Base-by-base conservation (phyloP, 306 rosid genomes). In the Herpetospermum pedunculosum region DNA sequence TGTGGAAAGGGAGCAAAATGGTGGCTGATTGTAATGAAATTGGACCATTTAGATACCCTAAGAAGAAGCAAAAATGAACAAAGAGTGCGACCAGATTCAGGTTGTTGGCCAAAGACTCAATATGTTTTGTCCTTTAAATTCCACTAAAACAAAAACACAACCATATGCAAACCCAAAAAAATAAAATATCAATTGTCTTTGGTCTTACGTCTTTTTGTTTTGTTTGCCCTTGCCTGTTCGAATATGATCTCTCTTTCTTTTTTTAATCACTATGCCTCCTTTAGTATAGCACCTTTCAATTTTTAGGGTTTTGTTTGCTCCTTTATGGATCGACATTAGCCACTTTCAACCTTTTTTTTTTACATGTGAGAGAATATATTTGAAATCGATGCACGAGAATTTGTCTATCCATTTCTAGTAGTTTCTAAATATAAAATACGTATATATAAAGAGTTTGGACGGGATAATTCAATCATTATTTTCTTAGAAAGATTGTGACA, bases 1-100 rank as follows among this genome's bases (percentile, higher is more conserved):
- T 41, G 46, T 41, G 59, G 37, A 57, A 57, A 57, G 64, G 32
- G 64, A 28, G 23, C 64, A 62, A 65, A 38, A 11, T 35, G 32
- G 12, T 60, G 68, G 43, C 1, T 5, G 69, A 29, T 15, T 60
- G 70, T 18, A 18, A 62, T 62, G 35, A 25, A 63, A 9, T 9
- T 25, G 74, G 74, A 46, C 41, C 57, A 29, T 46, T 43, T 13
- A 8, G 74, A 44, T 47, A 44, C 26, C 38, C 28, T 2, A 69
- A 44, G 57, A 44, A 44, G 57, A 69, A 69, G 57, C 38, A 69
- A 69, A 69, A 28, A 26, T 44, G 74, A 46, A 69, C 74, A 69
- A 69, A 69, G 74, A 67, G 8, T 67, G 16, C 10, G 72, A 67
- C 53, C 34, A 41, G 1, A 21, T 40, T 63, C 44, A 62, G 6